Conservation (phyloP, 441 rosid species). For the Erodium chrysanthum region DNA sequence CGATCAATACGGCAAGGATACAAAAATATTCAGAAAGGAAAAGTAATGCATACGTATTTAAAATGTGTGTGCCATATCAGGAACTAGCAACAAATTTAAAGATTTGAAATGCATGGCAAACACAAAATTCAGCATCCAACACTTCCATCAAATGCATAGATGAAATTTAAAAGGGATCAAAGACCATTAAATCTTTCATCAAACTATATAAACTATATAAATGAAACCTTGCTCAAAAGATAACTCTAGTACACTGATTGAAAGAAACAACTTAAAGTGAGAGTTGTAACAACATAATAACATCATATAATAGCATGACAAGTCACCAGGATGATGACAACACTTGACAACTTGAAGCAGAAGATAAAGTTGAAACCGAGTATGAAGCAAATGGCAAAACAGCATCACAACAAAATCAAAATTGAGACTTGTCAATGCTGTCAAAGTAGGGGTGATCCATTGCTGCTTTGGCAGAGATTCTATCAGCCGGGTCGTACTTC, state of each 20-base stretch:
- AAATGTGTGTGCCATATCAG: not conserved
- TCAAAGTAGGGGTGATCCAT: conserved; percentile 82
- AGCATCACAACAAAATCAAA: conserved; percentile 25
- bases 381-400: not conserved
- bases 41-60: too few species aligned
- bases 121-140: too few species aligned
- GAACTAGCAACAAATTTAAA: not conserved
- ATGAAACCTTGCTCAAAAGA: not conserved
- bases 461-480: conserved; percentile 85
- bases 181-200: not conserved
- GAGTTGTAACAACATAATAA: not conserved
- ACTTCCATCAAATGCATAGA: not conserved
- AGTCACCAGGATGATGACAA: conserved; percentile 46
- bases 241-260: not conserved
- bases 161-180: not conserved
- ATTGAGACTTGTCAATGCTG: conserved; percentile 87
- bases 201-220: not conserved
- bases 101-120: too few species aligned
- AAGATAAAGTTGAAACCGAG: conserved; percentile 12
- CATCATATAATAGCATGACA: not conserved
- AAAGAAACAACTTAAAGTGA: not conserved
- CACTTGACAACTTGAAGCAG: not conserved
- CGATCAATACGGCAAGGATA: not conserved
- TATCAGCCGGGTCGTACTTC: conserved; percentile 68
- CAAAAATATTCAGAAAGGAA: not conserved